A percentile compares a stretch with the other conserved stretches of the same genome.
Conservation (phyloP, 164 flowering plant genomes). For the Tinospora cordifolia region DNA sequence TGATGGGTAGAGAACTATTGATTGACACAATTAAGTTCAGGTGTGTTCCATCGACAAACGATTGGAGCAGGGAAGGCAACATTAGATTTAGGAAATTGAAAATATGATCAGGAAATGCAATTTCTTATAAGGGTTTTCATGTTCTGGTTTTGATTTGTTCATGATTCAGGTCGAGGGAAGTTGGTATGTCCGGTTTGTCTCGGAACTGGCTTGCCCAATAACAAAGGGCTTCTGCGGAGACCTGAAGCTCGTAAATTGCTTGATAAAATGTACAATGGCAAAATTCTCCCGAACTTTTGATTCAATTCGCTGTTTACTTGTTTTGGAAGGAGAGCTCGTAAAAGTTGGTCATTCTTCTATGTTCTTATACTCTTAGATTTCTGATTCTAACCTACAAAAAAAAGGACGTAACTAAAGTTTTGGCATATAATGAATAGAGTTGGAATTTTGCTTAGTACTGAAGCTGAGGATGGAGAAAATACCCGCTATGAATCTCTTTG, state of each 20-base stretch:
- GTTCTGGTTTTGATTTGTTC: background rate
- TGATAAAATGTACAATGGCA: slow-evolving; percentile 93
- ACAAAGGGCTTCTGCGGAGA: slow-evolving; percentile 88
- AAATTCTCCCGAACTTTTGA: slow-evolving; percentile 64
- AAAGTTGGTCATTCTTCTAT: background rate
- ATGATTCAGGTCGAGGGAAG: slow-evolving; percentile 72
- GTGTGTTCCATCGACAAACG: no score
- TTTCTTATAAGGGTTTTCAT: background rate
- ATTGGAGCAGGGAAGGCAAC: no score
- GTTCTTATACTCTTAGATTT: background rate
- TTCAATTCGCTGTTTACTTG: slow-evolving; percentile 9
- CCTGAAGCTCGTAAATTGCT: slow-evolving; percentile 76
- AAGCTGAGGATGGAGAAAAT: no score
- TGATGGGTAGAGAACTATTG: no score
- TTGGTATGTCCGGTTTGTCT: slow-evolving; percentile 94
- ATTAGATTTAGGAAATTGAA: no score
- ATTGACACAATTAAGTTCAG: no score
- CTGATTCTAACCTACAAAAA: no score
- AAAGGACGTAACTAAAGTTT: no score
- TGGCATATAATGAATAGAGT: no score
- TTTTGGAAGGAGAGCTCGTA: background rate
- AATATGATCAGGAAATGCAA: no score
- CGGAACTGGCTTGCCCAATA: slow-evolving; percentile 91
- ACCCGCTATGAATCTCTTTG: no score
- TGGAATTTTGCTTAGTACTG: no score